Base-by-base conservation (phyloP, 495 filamentous ascomycete species). In the Aspergillus kassunensis region DNA sequence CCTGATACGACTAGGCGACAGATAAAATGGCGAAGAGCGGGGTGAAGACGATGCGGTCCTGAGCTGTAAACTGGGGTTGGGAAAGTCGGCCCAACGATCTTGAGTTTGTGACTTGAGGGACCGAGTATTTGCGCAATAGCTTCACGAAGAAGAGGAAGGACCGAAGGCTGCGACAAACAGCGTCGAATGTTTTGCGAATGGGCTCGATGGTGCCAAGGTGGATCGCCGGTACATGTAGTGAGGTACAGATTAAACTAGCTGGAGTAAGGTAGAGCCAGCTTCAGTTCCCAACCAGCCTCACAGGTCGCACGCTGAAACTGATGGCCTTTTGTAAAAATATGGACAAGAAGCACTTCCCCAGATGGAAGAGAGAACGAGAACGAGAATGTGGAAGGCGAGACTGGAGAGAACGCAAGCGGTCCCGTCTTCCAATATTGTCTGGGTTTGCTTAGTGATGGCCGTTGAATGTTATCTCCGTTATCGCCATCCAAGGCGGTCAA, bases 381-480 rank as follows among this genome's bases (percentile, higher is more conserved):
- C n/a, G n/a, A n/a, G n/a, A n/a, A n/a, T n/a, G n/a, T n/a, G n/a
- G n/a, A 21, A 34, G 43, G 15, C 8, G 21, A 6, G 5, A 20
- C 19, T 3, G 24, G n/a, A n/a, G n/a, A n/a, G n/a, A n/a, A n/a
- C n/a, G n/a, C 25, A 19, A 25, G 13, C 8, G 18, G 16, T 20
- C 18, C 18, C 10, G 25, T 19, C 2, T 4, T 7, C 11, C n/a
- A 25, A 21, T 19, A 31, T 23, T 45, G 9, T 21, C 13, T 21
- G 21, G 33, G 5, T 20, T 34, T 27, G 45, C 31, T 49, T 49
- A 49, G 33, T 49, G 33, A 49, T 18, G 15, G 31, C 23, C 8
- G 16, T 19, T 15, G 15, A 30, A 25, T 44, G 23, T 54, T 56
- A 56, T 56, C 48, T 56, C 54, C 54, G 54, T 56, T 56, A 56